Base-by-base conservation (phyloP, 805 yeast species). In the Teunomyces pallodes region DNA sequence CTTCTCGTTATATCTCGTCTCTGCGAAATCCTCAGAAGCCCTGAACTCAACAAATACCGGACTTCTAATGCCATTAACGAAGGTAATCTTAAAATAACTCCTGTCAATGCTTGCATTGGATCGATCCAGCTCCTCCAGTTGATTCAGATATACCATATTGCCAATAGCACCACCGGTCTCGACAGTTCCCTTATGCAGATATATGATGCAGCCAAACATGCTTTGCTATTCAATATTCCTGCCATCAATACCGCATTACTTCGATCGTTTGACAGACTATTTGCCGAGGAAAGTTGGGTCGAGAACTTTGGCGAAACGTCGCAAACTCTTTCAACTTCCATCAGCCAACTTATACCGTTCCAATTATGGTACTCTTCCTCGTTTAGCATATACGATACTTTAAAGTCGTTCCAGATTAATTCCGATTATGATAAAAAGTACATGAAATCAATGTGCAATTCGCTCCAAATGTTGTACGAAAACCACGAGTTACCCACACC, bases 401-500 rank as follows among this genome's bases (percentile, higher is more conserved):
- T 74, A n/a, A 54, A 55, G 10, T 45, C 51, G 9, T 35, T 69
- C 8, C 54, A 56, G 28, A 45, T 69, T 2, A 51, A 53, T 38
- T 55, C 65, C 27, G 60, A 60, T 4, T 65, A 63, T 42, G 69
- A 69, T 45, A 56, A 59, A 29, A 57, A 57, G 35, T 65, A 67
- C 42, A 66, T 71, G 61, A 64, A 55, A 31, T 60, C 72, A 2
- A 64, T 73, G 13, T 68, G 75, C 53, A 13, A 49, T n/a, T 65
- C 70, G 27, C 54, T 75, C 44, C 70, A 66, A 49, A 46, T 48
- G 9, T 46, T 73, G 29, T 62, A 56, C 43, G 68, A 65, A 44
- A 47, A 63, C 56, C 53, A 60, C 53, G 66, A 64, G 42, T 67
- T 76, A 16, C 61, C 60, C 1, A 79, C 82, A 0, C 76, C 81